Conservation (phyloP, 75 land plant genomes). For the Adiantum capillusveneris region DNA sequence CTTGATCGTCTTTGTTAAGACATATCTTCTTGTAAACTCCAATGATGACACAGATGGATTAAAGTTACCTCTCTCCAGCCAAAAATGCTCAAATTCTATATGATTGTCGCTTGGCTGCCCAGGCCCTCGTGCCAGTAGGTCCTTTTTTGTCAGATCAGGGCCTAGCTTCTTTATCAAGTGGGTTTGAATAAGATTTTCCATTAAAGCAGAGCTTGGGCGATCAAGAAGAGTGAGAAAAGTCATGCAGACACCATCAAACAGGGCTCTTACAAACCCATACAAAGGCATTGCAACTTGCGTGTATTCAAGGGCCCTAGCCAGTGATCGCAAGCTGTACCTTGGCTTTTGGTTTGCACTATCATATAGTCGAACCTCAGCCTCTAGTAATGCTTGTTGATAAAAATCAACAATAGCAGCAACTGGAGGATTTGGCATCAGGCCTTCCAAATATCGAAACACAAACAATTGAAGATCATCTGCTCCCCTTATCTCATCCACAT, state of each 20-base stretch:
- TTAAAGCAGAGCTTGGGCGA: slow-evolving; percentile 51
- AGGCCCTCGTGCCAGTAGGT: slow-evolving; percentile 22
- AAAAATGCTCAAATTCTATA: slow-evolving; percentile 47
- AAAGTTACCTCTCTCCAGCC: slow-evolving; percentile 21
- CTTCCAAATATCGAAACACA: slow-evolving; percentile 52
- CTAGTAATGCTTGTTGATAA: slow-evolving; percentile 67
- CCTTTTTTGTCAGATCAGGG: slow-evolving; percentile 9
- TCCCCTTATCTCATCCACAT: slow-evolving; percentile 76
- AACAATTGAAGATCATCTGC: slow-evolving; percentile 65
- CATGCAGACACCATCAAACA: slow-evolving; percentile 98
- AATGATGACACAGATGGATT: slow-evolving; percentile 15
- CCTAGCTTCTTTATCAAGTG: slow-evolving; percentile 35
- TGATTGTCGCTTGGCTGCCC: slow-evolving; percentile 37
- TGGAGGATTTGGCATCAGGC: slow-evolving; percentile 16
- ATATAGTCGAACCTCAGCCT: slow-evolving; percentile 68
- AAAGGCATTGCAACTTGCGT: slow-evolving; percentile 40
- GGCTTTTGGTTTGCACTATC: slow-evolving; percentile 99
- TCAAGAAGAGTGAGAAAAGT: slow-evolving; percentile 75
- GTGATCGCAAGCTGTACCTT: slow-evolving; percentile 89
- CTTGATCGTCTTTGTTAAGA: slow-evolving; percentile 62
- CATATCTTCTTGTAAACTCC: slow-evolving; percentile 44
- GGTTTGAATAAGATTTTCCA: slow-evolving; percentile 54
- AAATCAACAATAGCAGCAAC: slow-evolving; percentile 52
- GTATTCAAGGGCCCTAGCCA: slow-evolving; percentile 85
- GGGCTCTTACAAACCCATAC: slow-evolving; percentile 59